Base-by-base conservation (phyloP, 2,329 filamentous ascomycete genomes). In the Paecilomyces sp. region DNA sequence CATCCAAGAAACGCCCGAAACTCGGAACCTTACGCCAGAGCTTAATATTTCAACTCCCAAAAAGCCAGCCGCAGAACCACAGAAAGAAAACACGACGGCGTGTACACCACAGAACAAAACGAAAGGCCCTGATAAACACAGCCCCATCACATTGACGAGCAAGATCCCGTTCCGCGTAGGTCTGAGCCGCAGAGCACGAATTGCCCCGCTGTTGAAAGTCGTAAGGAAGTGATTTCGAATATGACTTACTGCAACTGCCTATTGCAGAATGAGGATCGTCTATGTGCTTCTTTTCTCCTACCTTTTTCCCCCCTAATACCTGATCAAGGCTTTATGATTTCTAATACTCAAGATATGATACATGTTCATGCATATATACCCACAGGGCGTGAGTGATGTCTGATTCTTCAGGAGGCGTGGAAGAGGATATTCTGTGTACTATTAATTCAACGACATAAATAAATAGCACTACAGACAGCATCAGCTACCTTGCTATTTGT, bases 201-300 rank as follows among this genome's bases (percentile, higher is more conserved):
- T 82, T 54, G 78, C 79, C 18, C 77, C 80, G 18, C 67, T 83
- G 63, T 66, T 82, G 59, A 78, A 77, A 61, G 67, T 79, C 52
- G 72, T 79, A 11, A 71, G 74, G 56, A 78, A 78, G 60, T 77
- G 63, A 70, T 12, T 5, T 3, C 15, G n/a, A 8, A 18, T 57
- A 53, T 12, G 8, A 31, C 51, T 25, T 30, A 15, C 12, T 22
- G 1, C 8, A 30, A 30, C 24, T 24, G 22, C 24, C 18, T 11
- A 30, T 15, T 30, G 51, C 51, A 24, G 9, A 25, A 24, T 53
- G 50, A 24, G 51, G 8, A 9, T 25, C 41, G 1, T 18, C 41
- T 41, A 11, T 8, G 41, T 9, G n/a, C 36, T 47, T 18, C 36
- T 18, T 47, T n/a, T 47, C 15, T 33, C 5, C 11, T 3, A 9